Evolutionary conservation across 345 rosid species (phyloP), one percentile per base, ranked within the genome.

Genomic region (Litchi chinensis): DNA sequence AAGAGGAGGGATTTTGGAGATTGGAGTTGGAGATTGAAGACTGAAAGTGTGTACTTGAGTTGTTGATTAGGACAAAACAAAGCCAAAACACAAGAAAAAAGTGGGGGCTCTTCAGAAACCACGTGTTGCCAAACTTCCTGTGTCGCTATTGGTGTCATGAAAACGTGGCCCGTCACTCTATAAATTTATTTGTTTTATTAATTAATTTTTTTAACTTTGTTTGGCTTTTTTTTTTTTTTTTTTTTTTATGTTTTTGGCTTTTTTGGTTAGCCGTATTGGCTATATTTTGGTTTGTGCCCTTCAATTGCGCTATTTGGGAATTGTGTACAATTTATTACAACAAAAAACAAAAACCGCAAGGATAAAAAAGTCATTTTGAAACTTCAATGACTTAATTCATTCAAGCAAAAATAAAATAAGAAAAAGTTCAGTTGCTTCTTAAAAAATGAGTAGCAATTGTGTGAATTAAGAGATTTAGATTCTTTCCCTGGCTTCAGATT

Each of bases 61-160:
- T 50, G 56, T 13, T 57, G 63, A 57, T 63, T 60, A 56, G 63
- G 77, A 76, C 79, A 74, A 66, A 52, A 44, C 68, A 44, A 57
- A 57, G n/a, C n/a, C 63, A 57, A 57, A 60, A 57, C 8, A 59
- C 21, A 21, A 6, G 0, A 60, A 60, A 60, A 8, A 50, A 66
- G 71, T 26, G 41, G 22, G 79, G 83, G 54, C 19, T 41, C 39
- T 22, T 65, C 85, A 74, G 86, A 64, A 65, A 67, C 81, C 86
- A 84, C 89, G 89, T 85, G 87, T 78, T 77, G 73, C 84, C 88
- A 60, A 70, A 60, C 70, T 82, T 71, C 67, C 78, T 18, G 67
- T 57, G 44, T 59, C 46, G 78, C 65, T 65, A 70, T 68, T 60
- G 71, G 60, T 52, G 48, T 32, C 74, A 44, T 48, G 19, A 13